Conservation (phyloP, 1,284 basidiomycete species). For the Lignosus rhinocerotis region DNA sequence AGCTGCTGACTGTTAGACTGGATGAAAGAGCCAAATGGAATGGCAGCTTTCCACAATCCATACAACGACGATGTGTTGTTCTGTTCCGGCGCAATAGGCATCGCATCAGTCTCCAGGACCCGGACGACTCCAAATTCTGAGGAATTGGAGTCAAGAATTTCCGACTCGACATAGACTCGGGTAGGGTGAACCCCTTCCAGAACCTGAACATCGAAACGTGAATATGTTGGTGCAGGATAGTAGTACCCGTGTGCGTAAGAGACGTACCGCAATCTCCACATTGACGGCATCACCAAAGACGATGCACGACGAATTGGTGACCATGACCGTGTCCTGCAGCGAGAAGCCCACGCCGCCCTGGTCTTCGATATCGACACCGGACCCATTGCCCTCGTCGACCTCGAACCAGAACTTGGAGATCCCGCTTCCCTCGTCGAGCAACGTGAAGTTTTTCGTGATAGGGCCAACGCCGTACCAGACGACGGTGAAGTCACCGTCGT, state of each 20-base stretch:
- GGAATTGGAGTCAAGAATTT: no score
- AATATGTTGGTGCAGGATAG: background rate
- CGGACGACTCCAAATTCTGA: no score
- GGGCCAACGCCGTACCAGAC: background rate
- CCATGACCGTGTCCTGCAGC: constrained; percentile 1
- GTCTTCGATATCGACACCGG: background rate
- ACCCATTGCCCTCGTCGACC: constrained; percentile 5
- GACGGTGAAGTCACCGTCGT: background rate
- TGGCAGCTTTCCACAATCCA: no score
- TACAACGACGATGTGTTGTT: background rate
- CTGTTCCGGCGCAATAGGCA: no score
- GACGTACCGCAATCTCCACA: background rate
- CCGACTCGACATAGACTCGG: no score
- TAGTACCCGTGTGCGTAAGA: background rate
- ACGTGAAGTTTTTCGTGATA: background rate
- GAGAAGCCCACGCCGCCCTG: constrained; percentile 8
- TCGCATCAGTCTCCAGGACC: no score
- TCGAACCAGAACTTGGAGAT: constrained; percentile 14
- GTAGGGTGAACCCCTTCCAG: no score
- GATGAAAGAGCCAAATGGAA: background rate
- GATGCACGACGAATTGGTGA: background rate
- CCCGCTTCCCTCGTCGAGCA: background rate
- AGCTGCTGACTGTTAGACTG: background rate
- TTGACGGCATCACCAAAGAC: background rate
- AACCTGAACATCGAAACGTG: background rate